Evolutionary conservation across 306 rosid genomes (phyloP).

Genomic region (Vigna hirtella): DNA sequence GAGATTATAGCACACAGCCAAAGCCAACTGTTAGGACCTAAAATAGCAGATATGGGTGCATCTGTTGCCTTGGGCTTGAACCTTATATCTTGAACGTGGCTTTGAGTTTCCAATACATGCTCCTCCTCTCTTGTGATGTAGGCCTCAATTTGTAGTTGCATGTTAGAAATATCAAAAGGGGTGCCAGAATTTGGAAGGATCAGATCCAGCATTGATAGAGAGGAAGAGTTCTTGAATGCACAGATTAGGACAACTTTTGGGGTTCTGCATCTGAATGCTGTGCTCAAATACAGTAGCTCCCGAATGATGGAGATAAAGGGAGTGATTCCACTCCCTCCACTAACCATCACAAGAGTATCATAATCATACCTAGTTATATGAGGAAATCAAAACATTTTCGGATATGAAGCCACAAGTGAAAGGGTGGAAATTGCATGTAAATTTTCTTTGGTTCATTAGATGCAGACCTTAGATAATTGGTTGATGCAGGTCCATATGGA

Average conservation of each 20-base stretch:
- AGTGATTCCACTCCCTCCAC: constrained; percentile 88
- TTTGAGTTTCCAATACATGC: constrained; percentile 28
- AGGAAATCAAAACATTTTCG: not conserved
- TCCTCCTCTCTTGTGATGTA: constrained; percentile 66
- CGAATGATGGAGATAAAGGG: constrained; percentile 73
- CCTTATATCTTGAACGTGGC: constrained; percentile 42
- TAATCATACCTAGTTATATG: constrained; percentile 56
- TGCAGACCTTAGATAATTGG: constrained; percentile 61
- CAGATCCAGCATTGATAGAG: constrained; percentile 65
- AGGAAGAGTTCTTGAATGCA: constrained; percentile 56
- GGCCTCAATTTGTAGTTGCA: constrained; percentile 63
- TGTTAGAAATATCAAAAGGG: constrained; percentile 46
- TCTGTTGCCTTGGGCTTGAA: constrained; percentile 60
- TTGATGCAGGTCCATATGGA: constrained; percentile 72
- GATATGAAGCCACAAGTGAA: not conserved
- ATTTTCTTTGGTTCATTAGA: not conserved
- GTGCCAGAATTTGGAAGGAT: constrained; percentile 60
- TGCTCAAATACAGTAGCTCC: constrained; percentile 54
- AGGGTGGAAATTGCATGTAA: constrained; percentile 10
- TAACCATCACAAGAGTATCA: constrained; percentile 65
- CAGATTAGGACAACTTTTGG: constrained; percentile 63
- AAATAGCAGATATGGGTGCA: constrained; percentile 51
- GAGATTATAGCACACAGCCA: constrained; percentile 69
- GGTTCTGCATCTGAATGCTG: constrained; percentile 38
- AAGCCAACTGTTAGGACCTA: constrained; percentile 72